These are phyloP conservation scores for Trichophyton schoenleinii DNA, from an alignment of 2,329 filamentous ascomycete species.

Conservation along the genomic window DNA sequence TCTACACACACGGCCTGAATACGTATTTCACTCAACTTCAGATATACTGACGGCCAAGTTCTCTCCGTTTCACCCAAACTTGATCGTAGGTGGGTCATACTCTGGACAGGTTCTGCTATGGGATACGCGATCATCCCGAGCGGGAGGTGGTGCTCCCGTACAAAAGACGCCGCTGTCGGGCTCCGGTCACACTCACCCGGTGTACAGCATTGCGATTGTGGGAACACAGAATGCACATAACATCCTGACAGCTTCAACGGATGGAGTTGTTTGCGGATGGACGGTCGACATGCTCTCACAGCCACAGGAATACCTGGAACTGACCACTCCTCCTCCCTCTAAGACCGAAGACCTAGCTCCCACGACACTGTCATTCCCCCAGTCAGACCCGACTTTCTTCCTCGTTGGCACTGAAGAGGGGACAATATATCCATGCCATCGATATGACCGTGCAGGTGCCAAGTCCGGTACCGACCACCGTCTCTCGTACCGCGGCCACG, in stretches of 20 bases:
- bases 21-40: slow-evolving; percentile 90
- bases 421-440: slow-evolving; percentile 87
- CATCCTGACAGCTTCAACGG: slow-evolving; percentile 91
- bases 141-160: slow-evolving; percentile 55
- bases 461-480: slow-evolving; percentile 90
- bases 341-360: slow-evolving; percentile 92
- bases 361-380: slow-evolving; percentile 86
- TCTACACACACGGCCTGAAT: slow-evolving; percentile 86
- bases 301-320: slow-evolving; percentile 83
- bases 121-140: slow-evolving; percentile 84
- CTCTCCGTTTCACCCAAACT: slow-evolving; percentile 94
- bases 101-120: slow-evolving; percentile 92
- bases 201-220: slow-evolving; percentile 90
- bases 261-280: slow-evolving; percentile 94
- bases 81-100: slow-evolving; percentile 92
- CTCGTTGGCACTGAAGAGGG: slow-evolving; percentile 95
- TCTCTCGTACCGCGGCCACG: slow-evolving; percentile 78
- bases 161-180: slow-evolving; percentile 94
- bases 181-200: slow-evolving; percentile 87
- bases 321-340: slow-evolving; percentile 71
- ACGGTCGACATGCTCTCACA: slow-evolving; percentile 95
- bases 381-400: slow-evolving; percentile 94
- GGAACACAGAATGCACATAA: slow-evolving; percentile 98
- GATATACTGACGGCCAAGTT: slow-evolving; percentile 94
- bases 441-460: slow-evolving; percentile 92